A percentile compares a stretch with the other conserved stretches of the same genome.
phyloP scores from a whole-genome alignment of 2,329 filamentous ascomycete species.

The Niveomyces coronatus region DNA sequence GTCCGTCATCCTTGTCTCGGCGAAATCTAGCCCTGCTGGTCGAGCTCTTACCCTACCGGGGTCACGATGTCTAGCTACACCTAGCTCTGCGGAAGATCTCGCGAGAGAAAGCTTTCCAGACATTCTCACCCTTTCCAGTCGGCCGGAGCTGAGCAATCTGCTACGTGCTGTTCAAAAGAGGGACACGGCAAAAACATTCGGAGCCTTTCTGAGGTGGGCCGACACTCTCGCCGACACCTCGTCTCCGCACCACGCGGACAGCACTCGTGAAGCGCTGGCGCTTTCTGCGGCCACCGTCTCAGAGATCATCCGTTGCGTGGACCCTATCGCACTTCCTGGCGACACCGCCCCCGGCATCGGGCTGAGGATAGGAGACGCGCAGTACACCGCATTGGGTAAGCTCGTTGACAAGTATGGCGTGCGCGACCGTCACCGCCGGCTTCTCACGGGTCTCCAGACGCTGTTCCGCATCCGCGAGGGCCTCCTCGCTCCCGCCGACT shows the following conservation, averaged over 20 bases:
- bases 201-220: slow-evolving; percentile 20
- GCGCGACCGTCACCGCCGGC: slow-evolving; percentile 27
- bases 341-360: slow-evolving; percentile 35
- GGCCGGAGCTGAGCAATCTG: slow-evolving; percentile 16
- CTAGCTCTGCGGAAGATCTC: slow-evolving; percentile 8
- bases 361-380: slow-evolving; percentile 29
- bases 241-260: slow-evolving; percentile 13
- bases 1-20: neutral
- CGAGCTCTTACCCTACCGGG: slow-evolving; percentile 14
- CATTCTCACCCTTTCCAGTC: slow-evolving; percentile 9
- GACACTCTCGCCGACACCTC: slow-evolving; percentile 13
- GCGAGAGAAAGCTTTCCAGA: slow-evolving; percentile 7
- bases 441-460: slow-evolving; percentile 26
- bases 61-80: slow-evolving; percentile 18
- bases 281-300: slow-evolving; percentile 49
- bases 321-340: slow-evolving; percentile 43
- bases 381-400: slow-evolving; percentile 26
- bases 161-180: slow-evolving; percentile 23
- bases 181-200: slow-evolving; percentile 15
- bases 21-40: slow-evolving; percentile 13
- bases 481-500: slow-evolving; percentile 29
- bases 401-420: slow-evolving; percentile 34
- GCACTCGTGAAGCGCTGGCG: slow-evolving; percentile 21
- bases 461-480: slow-evolving; percentile 25
- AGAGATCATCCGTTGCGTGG: slow-evolving; percentile 51